Base-by-base conservation (phyloP, 1,139 yeast species). In the Yamadazyma mexicana region DNA sequence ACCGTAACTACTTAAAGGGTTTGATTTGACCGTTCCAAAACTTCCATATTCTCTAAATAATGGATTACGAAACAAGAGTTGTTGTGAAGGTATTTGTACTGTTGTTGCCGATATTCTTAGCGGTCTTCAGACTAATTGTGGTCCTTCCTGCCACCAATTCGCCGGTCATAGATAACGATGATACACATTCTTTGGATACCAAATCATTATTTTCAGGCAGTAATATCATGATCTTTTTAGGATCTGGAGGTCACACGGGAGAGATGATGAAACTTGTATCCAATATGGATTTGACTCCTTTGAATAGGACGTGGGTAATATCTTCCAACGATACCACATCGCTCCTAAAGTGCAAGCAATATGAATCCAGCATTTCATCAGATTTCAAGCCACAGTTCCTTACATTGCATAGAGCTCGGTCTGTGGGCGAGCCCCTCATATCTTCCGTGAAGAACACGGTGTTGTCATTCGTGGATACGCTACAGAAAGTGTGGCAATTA, bases 221-320 rank as follows among this genome's bases (percentile, higher is more conserved):
- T 23, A 54, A 52, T 17, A 51, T 80, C 15, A 70, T 83, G 75
- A 65, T 84, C 1, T 67, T 85, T 11, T 59, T 87, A 5, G 95
- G 95, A 0, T 85, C 94, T 1, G 98, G 78, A 0, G 98, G 98
- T 1, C 98, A 92, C 56, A 91, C 98, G 0, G 98, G 97, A 1
- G 98, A 92, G 58, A 87, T 92, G 95, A 58, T 89, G 22, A 68
- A 92, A 29, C 66, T 92, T 22, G 57, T 87, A 12, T 57, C 64
- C 5, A 65, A 69, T 43, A 52, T 61, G 30, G 49, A 63, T 32
- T 30, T 73, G 17, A 27, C 50, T 1, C 40, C 44, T 3, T 52
- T 68, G 16, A 40, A 60, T 7, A 52, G 79, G 39, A 66, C 70
- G 1, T 78, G 80, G 72, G 66, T 76, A 8, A 58, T 66, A 1